Base-by-base conservation (phyloP, 169 alveolate genomes). In the Theileria equi region DNA sequence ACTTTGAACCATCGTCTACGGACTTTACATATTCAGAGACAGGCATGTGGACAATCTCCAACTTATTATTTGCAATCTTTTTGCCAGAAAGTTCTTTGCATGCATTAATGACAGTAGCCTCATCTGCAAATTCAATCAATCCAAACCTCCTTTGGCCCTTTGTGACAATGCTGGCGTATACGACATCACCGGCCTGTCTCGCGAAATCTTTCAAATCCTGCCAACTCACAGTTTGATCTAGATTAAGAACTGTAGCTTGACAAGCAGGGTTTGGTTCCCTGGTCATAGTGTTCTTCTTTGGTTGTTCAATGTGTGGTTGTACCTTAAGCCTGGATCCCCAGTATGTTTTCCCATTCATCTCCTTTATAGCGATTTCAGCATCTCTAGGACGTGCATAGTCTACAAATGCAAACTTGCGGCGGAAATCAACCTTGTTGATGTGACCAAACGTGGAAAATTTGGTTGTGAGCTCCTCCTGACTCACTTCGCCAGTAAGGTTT, bases 201-300 rank as follows among this genome's bases (percentile, higher is more conserved):
- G 89, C 94, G 48, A 88, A 89, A 48, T 89, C 94, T 64, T 89
- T 89, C 11, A 89, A 55, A 69, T 89, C 94, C 43, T 89, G 92
- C 94, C 94, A 89, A 40, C 93, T 88, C 25, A 89, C 92, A 41
- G 84, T 88, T 55, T 89, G 90, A 57, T 89, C 94, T 23, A 89
- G 35, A 68, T 89, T 89, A 59, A 78, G 76, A 13, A 89, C 93
- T 23, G 81, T 84, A 41, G 72, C 88, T 35, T 80, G 89, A 11
- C 61, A 74, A 16, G 70, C 50, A 26, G 72, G 88, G 11, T 77
- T 66, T 2, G 86, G 86, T 21, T 65, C 70, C 5, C 80, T 69
- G 74, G 34, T 66, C 52, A 29, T 55, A 43, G 58, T 69, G 36
- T 11, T 36, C 59, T 45, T 71, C 63, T 62, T 84, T 53, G 59